Conservation (phyloP, 176 grass and related monocot species). For the Lolium perenne region DNA sequence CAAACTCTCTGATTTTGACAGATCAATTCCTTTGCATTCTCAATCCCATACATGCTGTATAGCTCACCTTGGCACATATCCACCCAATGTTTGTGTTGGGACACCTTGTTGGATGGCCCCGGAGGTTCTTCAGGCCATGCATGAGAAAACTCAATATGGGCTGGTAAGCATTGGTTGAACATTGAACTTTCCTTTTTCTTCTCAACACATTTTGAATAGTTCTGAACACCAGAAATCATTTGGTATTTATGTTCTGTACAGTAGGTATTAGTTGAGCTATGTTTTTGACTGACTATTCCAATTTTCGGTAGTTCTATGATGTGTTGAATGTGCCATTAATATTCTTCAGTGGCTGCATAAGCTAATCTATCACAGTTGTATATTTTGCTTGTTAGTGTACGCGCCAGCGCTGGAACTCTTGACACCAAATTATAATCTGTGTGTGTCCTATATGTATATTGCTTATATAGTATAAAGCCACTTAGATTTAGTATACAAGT, state of each 20-base stretch:
- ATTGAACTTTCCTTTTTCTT: background rate
- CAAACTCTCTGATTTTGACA: constrained; percentile 95
- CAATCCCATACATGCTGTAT: constrained; percentile 93
- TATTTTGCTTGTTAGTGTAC: background rate
- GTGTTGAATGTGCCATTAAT: background rate
- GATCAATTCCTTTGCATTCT: constrained; percentile 74
- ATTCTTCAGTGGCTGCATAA: constrained; percentile 15
- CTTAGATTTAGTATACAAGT: constrained; percentile 1
- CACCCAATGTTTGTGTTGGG: constrained; percentile 92
- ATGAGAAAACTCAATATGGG: constrained; percentile 74
- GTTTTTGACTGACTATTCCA: background rate
- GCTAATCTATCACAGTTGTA: background rate
- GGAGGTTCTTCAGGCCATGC: constrained; percentile 81
- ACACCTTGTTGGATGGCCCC: constrained; percentile 97
- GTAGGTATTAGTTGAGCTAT: constrained; percentile 5
- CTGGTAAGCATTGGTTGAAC: constrained; percentile 63
- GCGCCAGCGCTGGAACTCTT: background rate
- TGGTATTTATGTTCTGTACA: background rate
- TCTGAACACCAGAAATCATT: constrained; percentile 19
- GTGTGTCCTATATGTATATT: background rate
- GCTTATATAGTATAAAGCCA: constrained; percentile 9
- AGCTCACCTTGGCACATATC: constrained; percentile 76
- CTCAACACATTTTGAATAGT: background rate
- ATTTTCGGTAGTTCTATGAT: background rate
- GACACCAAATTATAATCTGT: background rate